Base-by-base conservation (phyloP, 1,284 basidiomycete species). In the Rhizoctonia solani region DNA sequence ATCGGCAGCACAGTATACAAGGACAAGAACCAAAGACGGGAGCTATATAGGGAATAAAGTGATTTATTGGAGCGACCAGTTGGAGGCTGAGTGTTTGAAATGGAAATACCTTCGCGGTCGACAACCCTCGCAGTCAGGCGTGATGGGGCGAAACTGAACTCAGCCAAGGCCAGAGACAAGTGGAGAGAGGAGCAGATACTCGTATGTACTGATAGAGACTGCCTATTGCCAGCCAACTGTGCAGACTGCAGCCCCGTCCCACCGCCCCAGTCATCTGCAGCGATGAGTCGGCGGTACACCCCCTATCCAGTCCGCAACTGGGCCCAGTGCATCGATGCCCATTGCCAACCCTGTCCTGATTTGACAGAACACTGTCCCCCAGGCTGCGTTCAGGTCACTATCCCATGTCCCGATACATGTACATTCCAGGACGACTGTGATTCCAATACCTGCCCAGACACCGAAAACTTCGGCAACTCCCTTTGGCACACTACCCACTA, bases 291-390 rank as follows among this genome's bases (percentile, higher is more conserved):
- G 27, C 49, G 39, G 1, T 39, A 65, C 27, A 11, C 59, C 4
- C 2, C 50, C 3, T 50, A 39, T 32, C 46, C 46, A 11, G 23
- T n/a, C 4, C 44, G 34, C 58, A 25, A 21, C 11, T 49, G 46
- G 21, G 21, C 5, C 41, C 9, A 39, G 16, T 39, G 37, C 16
- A 8, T 16, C 44, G 44, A 9, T 11, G 44, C n/a, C n/a, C n/a
- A 21, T 19, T 21, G 6, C 46, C 59, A 41, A 19, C 34, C 49
- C 19, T 65, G 59, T 25, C 47, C 52, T 32, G 59, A 65, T 49
- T 49, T 52, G 47, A 65, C 59, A 47, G 59, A 65, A 21, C 49
- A 65, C 30, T 65, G 59, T n/a, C 52, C 59, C 16, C 37, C 47
- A 25, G 50, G 50, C 50, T 65, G 59, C 39, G 59, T 65, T 1